Conservation (phyloP, 2,329 filamentous ascomycete species). For the Aspergillus unguis region DNA sequence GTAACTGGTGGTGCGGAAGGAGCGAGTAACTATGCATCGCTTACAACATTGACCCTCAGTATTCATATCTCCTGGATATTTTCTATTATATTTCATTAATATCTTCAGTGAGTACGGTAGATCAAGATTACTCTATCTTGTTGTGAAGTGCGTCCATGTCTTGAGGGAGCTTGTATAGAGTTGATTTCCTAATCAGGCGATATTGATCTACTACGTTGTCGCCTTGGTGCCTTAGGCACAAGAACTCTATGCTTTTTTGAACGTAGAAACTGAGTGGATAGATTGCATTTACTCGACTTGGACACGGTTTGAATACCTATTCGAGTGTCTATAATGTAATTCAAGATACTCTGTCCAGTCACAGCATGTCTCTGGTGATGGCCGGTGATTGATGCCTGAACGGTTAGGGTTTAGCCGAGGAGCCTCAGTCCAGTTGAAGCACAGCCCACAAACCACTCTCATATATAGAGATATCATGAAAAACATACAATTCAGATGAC, state of each 20-base stretch:
- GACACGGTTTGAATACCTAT: too few relatives aligned
- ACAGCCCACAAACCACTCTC: conserved; percentile 13
- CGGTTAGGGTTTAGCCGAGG: conserved; percentile 42
- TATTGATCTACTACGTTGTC: background rate
- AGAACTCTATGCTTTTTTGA: background rate
- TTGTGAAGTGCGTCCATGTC: background rate
- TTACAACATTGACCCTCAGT: too few relatives aligned
- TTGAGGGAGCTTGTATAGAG: background rate
- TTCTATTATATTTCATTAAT: too few relatives aligned
- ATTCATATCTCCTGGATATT: too few relatives aligned
- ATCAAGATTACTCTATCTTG: background rate
- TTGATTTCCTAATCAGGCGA: conserved; percentile 19
- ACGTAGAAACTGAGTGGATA: too few relatives aligned
- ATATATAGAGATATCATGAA: background rate
- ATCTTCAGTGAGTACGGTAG: too few relatives aligned
- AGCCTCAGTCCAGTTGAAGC: conserved; percentile 19
- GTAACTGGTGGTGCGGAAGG: too few relatives aligned
- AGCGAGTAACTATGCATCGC: too few relatives aligned
- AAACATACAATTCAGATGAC: background rate
- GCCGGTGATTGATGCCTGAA: background rate
- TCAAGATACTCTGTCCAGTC: too few relatives aligned
- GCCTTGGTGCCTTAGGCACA: background rate
- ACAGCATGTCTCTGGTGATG: background rate
- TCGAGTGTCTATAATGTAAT: too few relatives aligned
- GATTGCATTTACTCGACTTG: too few relatives aligned